Base-by-base conservation (phyloP, 768 basidiomycete genomes). In the Termitomyces sp. region DNA sequence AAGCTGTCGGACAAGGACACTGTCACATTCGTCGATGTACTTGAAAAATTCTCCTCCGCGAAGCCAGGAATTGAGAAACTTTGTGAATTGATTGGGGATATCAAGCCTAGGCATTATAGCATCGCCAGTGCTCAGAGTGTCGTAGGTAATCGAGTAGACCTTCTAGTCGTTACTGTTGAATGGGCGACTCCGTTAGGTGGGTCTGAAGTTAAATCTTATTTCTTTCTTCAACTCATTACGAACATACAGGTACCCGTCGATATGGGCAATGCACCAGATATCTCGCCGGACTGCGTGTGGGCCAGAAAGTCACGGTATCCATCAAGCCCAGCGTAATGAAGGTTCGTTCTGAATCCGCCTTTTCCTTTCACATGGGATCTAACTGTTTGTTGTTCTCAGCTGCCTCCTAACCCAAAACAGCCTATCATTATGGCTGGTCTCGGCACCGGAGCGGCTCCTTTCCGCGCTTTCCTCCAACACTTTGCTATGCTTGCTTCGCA, bases 271-370 rank as follows among this genome's bases (percentile, higher is more conserved):
- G 96, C 69, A 98, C 97, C 5, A 83, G 95, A 59, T 99, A 98
- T 72, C 87, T 98, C 38, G 87, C 89, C 3, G 85, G 81, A 40
- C 81, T 99, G 43, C 82, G 83, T 66, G 70, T 88, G 37, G 97
- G 96, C 19, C 90, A 92, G 69, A 89, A 96, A 72, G 95, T 98
- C 21, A 98, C 95, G 0, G 96, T 97, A 9, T 98, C 95, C 6
- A 89, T 98, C 74, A 97, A 97, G 72, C 97, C 97, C 25, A 97
- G 95, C 68, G 97, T 99, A 29, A 98, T 99, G 97, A 98, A 98
- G 82, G 91, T 92, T 56, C 23, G 79, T 70, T 23, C 14, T 46
- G 29, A 45, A 12, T 17, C 10, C 11, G 45, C 41, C 12, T 35
- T 44, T 31, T 23, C 54, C 8, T 54, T 41, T 29, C 53, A 42